Conservation (phyloP, 257 asterid species). For the Eustoma russellianum region DNA sequence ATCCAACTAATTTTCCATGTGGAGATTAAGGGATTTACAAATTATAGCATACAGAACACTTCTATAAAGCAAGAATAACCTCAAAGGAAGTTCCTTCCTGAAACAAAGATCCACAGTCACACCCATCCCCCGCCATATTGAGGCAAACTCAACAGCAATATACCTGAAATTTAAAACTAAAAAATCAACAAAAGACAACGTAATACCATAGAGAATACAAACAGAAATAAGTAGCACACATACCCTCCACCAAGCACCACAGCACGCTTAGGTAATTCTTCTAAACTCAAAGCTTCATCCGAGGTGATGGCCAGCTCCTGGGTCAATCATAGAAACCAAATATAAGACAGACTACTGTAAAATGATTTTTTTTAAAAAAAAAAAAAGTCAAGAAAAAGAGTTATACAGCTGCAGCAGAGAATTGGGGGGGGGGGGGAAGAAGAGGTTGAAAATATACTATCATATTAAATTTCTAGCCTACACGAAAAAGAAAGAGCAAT, state of each 20-base stretch:
- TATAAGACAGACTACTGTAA: not conserved
- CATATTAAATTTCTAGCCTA: no score
- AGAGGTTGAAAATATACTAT: no score
- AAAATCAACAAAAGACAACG: conserved; percentile 7
- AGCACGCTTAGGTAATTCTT: conserved; percentile 85
- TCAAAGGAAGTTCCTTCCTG: conserved; percentile 95
- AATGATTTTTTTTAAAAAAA: no score
- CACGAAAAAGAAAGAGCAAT: not conserved
- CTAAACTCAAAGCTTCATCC: conserved; percentile 97
- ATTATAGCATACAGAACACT: no score
- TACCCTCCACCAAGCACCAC: conserved; percentile 94
- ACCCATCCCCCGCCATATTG: conserved; percentile 99
- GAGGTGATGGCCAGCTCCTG: conserved; percentile 97
- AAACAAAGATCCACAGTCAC: conserved; percentile 66
- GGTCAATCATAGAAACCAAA: conserved; percentile 7
- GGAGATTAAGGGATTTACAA: no score
- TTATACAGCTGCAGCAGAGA: not conserved
- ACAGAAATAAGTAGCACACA: conserved; percentile 12
- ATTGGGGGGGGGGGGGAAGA: no score
- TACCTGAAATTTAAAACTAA: conserved; percentile 40
- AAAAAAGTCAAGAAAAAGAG: not conserved
- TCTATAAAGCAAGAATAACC: conserved; percentile 27
- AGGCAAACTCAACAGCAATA: conserved; percentile 99
- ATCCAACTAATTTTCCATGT: no score
- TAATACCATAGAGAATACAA: conserved; percentile 10